Evolutionary conservation across 1,284 basidiomycete species (phyloP), one percentile per base, ranked within the genome.

Genomic region (Ganoderma boninense): DNA sequence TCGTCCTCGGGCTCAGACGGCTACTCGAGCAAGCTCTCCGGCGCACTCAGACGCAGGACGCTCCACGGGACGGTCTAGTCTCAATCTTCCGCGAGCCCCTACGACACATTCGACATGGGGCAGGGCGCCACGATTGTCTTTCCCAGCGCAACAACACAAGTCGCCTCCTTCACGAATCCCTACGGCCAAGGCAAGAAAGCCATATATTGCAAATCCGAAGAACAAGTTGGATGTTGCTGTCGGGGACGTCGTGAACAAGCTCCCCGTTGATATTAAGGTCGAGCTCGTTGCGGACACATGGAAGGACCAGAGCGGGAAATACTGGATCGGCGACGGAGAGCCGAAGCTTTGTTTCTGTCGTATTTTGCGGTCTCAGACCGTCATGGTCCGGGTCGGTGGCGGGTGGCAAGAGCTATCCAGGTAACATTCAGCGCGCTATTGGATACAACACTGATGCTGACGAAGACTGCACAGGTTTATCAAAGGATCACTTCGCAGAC

Each of bases 341-440:
- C 90, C 96, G 1, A 96, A 92, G 79, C 84, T 97, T 23, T 96
- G 95, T 80, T 97, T 97, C 80, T 97, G 96, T 80, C 89, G 96
- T 26, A 97, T 97, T 68, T 82, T 97, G 44, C 90, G 95, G n/a
- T 96, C 94, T 3, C 92, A 95, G 75, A 97, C 94, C 0, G 96
- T 97, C 71, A 97, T 98, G 96, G 95, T 98, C 54, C 90, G 96
- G 71, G 95, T 97, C 20, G 96, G 96, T 40, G 96, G 96, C 60
- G 96, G 96, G n/a, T 97, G 96, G 96, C 85, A 90, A 67, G 96
- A 97, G 80, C 82, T 97, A 69, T 95, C 94, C 14, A 95, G 90
- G 95, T 96, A 80, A 69, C 91, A 85, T 20, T 23, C 62, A 52
- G 64, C 43, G 56, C 46, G 38, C 10, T 26, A 20, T 26, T 23